These are phyloP conservation scores for Przewalskia tangutica DNA, from an alignment of 257 asterid species.

Conservation along the genomic window DNA sequence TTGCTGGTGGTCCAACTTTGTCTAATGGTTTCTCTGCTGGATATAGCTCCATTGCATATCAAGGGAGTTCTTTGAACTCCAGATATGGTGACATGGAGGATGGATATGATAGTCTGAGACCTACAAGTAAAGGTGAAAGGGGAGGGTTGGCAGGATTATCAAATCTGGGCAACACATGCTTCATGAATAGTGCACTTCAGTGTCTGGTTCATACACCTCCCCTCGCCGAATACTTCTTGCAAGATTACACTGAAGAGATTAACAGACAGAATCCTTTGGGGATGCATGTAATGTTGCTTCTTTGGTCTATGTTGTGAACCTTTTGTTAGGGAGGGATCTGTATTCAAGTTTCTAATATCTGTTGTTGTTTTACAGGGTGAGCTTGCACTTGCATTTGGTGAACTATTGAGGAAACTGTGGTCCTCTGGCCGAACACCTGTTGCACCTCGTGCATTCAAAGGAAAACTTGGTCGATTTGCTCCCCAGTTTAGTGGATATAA, in stretches of 20 bases:
- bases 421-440: slow-evolving; percentile 73
- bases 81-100: slow-evolving; percentile 49
- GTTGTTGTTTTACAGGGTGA: slow-evolving; percentile 68
- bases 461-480: slow-evolving; percentile 43
- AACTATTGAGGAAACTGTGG: slow-evolving; percentile 87
- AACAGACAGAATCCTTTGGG: slow-evolving; percentile 82
- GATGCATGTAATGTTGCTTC: slow-evolving; percentile 59
- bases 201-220: slow-evolving; percentile 95
- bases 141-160: slow-evolving; percentile 93
- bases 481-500: slow-evolving; percentile 99
- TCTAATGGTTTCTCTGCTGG: slow-evolving; percentile 66
- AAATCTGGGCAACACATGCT: slow-evolving; percentile 96
- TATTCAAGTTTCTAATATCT: slow-evolving; percentile 16
- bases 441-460: slow-evolving; percentile 89
- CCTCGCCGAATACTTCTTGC: slow-evolving; percentile 71
- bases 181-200: slow-evolving; percentile 95
- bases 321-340: not conserved
- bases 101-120: slow-evolving; percentile 37
- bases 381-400: slow-evolving; percentile 94
- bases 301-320: slow-evolving; percentile 13
- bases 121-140: slow-evolving; percentile 41
- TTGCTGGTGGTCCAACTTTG: slow-evolving; percentile 88
- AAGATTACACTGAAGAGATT: slow-evolving; percentile 76
- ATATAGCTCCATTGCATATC: slow-evolving; percentile 38
- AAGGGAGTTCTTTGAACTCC: slow-evolving; percentile 38